A percentile compares a stretch with the other conserved stretches of the same genome.
These are phyloP conservation scores for Hypsizygus marmoreus DNA, from an alignment of 768 basidiomycete species.

Conservation along the genomic window DNA sequence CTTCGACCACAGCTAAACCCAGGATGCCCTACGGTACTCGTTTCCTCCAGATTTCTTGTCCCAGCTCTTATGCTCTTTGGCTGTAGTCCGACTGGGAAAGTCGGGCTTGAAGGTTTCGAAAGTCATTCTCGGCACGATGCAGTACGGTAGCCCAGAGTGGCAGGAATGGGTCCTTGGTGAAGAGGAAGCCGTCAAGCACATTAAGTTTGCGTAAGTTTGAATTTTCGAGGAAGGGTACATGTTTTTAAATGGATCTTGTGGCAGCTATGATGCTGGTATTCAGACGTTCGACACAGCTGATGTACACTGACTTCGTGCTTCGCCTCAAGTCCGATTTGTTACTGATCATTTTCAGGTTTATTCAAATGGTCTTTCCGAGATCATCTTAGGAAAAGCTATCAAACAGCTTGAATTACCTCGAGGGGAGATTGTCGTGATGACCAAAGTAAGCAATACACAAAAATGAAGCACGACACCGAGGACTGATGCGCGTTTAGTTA, in stretches of 20 bases:
- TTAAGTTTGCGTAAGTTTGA: constrained; percentile 45
- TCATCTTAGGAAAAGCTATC: constrained; percentile 72
- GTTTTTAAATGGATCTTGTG: background rate
- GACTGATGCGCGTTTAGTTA: constrained; percentile 33
- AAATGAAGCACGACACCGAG: background rate
- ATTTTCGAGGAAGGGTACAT: background rate
- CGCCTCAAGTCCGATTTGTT: background rate
- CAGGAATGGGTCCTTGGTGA: constrained; percentile 48
- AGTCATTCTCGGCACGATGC: constrained; percentile 66
- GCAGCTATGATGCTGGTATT: constrained; percentile 62
- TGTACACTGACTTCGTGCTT: constrained; percentile 21
- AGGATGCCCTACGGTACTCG: constrained; percentile 27
- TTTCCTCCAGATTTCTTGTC: background rate
- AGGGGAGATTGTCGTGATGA: constrained; percentile 76
- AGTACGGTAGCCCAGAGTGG: constrained; percentile 57
- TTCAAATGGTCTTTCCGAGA: constrained; percentile 66
- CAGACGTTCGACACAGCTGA: constrained; percentile 64
- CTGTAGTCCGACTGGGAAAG: constrained; percentile 45
- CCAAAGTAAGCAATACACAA: constrained; percentile 50
- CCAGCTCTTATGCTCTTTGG: background rate
- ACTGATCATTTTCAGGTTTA: constrained; percentile 45
- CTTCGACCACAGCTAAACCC: background rate
- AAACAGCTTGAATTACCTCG: constrained; percentile 68
- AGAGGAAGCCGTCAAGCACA: constrained; percentile 52
- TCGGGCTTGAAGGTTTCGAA: constrained; percentile 66